phyloP scores from a whole-genome alignment of 208 protist species.

The Acanthamoeba triangularis region DNA sequence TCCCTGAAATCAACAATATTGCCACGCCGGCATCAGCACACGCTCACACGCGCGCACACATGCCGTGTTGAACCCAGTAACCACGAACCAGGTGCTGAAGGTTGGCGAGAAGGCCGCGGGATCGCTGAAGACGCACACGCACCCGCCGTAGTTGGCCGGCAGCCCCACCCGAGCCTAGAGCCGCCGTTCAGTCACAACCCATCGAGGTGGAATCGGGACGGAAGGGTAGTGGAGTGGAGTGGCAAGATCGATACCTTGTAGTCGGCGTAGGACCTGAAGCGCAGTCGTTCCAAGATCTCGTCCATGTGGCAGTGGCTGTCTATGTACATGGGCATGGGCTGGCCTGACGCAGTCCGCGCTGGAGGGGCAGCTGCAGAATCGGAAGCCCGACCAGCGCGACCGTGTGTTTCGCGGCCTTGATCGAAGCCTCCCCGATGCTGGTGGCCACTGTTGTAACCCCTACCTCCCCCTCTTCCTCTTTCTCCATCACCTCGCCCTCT shows the following conservation, averaged over 20 bases:
- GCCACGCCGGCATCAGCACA: background rate
- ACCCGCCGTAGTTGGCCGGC: constrained; percentile 66
- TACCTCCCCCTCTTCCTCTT: background rate
- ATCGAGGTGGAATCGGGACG: background rate
- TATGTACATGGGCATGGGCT: constrained; percentile 19
- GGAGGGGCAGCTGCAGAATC: background rate
- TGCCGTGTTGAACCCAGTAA: background rate
- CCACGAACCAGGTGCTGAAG: constrained; percentile 31
- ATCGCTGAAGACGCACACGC: constrained; percentile 70
- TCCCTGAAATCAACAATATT: background rate
- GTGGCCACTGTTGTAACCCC: background rate
- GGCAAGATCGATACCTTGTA: constrained; percentile 34
- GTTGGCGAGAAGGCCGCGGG: constrained; percentile 67
- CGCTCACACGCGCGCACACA: background rate
- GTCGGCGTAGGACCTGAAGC: background rate
- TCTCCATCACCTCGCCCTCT: background rate
- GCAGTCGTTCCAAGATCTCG: background rate
- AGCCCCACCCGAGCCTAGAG: constrained; percentile 20
- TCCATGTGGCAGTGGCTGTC: constrained; percentile 74
- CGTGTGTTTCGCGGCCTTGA: background rate
- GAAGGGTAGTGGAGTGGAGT: background rate
- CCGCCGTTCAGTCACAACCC: background rate
- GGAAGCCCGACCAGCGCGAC: background rate
- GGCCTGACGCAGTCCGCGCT: background rate
- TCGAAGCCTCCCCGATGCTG: background rate